phyloP scores from a whole-genome alignment of 1,284 basidiomycete species.

The Sanghuangporus sanghuang region DNA sequence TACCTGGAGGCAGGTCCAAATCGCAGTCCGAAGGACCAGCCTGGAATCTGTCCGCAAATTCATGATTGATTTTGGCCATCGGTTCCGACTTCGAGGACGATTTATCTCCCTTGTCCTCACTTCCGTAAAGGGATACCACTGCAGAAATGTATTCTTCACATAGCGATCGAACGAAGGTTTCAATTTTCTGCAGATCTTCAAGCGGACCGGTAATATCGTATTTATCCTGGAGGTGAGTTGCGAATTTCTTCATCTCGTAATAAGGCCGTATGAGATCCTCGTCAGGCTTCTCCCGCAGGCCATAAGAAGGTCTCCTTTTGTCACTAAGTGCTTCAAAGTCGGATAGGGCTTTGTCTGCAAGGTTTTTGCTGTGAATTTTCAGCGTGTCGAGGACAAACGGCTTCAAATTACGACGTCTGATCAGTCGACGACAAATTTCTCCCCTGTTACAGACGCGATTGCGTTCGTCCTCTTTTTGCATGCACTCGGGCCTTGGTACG shows the following conservation, averaged over 20 bases:
- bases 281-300: background rate
- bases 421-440: background rate
- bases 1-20: background rate
- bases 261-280: slow-evolving; percentile 4
- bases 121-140: background rate
- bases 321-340: slow-evolving; percentile 20
- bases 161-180: background rate
- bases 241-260: slow-evolving; percentile 2
- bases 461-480: slow-evolving; percentile 14
- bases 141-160: background rate
- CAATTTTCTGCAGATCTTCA: slow-evolving; percentile 2
- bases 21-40: background rate
- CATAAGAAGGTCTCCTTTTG: background rate
- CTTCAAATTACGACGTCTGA: background rate
- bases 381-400: slow-evolving; percentile 31
- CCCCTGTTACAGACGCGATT: background rate
- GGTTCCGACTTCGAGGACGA: background rate
- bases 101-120: background rate
- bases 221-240: background rate
- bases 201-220: background rate
- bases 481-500: slow-evolving; percentile 25
- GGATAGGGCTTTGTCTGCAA: slow-evolving; percentile 26
- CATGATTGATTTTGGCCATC: background rate
- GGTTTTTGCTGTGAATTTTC: slow-evolving; percentile 24
- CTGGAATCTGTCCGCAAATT: slow-evolving; percentile 10